Evolutionary conservation across 768 basidiomycete genomes (phyloP).

Genomic region (Pleurotus sapidus): DNA sequence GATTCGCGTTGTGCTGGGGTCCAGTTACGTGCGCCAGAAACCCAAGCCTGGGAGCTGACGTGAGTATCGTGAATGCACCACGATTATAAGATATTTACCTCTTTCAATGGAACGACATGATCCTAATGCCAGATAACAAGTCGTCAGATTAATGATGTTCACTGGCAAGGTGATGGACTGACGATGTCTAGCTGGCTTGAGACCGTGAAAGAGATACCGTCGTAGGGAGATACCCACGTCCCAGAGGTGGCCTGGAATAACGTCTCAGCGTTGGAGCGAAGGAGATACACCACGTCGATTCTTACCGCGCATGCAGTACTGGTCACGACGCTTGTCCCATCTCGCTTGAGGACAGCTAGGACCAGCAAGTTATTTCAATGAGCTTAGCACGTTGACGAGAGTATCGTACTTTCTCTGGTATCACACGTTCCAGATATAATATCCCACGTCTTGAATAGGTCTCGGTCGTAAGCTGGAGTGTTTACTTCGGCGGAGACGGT

Average conservation of each 20-base stretch:
- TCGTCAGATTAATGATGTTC: no score
- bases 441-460: conserved; percentile 46
- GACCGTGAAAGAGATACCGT: conserved; percentile 38
- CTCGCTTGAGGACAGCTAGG: conserved; percentile 41
- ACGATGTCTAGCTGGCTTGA: conserved; percentile 53
- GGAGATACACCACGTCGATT: no score
- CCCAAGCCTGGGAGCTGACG: conserved; percentile 38
- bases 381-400: neutral
- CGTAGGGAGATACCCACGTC: conserved; percentile 51
- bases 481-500: conserved; percentile 41
- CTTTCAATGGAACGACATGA: conserved; percentile 53
- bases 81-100: conserved; percentile 22
- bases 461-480: conserved; percentile 35
- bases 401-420: conserved; percentile 45
- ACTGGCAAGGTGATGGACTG: conserved; percentile 10
- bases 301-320: conserved; percentile 28
- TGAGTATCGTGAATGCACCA: neutral
- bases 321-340: conserved; percentile 41
- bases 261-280: no score
- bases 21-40: conserved; percentile 53
- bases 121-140: conserved; percentile 28
- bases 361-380: neutral
- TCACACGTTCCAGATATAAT: conserved; percentile 49
- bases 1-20: conserved; percentile 45
- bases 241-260: conserved; percentile 37